These are phyloP conservation scores for Aphanomyces astaci DNA, from an alignment of 352 stramenopile genomes.

Conservation along the genomic window DNA sequence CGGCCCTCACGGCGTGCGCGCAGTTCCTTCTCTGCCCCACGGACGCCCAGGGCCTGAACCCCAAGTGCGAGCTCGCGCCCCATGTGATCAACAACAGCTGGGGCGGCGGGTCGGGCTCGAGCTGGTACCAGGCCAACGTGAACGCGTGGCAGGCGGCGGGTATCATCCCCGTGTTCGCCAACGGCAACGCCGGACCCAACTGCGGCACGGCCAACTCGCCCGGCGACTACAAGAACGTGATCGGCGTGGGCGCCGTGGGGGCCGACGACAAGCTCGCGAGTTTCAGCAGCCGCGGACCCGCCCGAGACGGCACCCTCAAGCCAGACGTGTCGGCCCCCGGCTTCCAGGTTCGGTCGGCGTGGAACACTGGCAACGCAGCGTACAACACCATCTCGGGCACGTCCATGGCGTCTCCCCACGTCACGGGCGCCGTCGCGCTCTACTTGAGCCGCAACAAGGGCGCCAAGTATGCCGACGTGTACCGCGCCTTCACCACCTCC, in stretches of 20 bases:
- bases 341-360: slow-evolving; percentile 34
- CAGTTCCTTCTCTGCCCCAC: slow-evolving; percentile 53
- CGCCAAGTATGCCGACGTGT: slow-evolving; percentile 28
- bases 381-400: slow-evolving; percentile 41
- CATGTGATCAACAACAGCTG: slow-evolving; percentile 58
- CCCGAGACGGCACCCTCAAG: slow-evolving; percentile 33
- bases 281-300: slow-evolving; percentile 38
- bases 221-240: slow-evolving; percentile 34
- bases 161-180: slow-evolving; percentile 50
- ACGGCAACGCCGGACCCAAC: slow-evolving; percentile 36
- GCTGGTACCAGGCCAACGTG: slow-evolving; percentile 33
- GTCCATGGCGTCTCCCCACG: slow-evolving; percentile 46
- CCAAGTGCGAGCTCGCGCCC: slow-evolving; percentile 38
- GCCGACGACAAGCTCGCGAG: slow-evolving; percentile 29
- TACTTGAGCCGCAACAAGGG: slow-evolving; percentile 33
- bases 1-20: slow-evolving; percentile 31
- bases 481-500: slow-evolving; percentile 27
- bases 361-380: slow-evolving; percentile 30
- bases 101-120: slow-evolving; percentile 31
- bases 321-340: slow-evolving; percentile 39
- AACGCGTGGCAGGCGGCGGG: slow-evolving; percentile 39
- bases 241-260: slow-evolving; percentile 33
- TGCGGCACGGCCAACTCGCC: slow-evolving; percentile 34
- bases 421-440: slow-evolving; percentile 41
- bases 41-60: slow-evolving; percentile 40